These are phyloP conservation scores for Phylloporus arenicola DNA, from an alignment of 768 basidiomycete genomes.

Conservation along the genomic window DNA sequence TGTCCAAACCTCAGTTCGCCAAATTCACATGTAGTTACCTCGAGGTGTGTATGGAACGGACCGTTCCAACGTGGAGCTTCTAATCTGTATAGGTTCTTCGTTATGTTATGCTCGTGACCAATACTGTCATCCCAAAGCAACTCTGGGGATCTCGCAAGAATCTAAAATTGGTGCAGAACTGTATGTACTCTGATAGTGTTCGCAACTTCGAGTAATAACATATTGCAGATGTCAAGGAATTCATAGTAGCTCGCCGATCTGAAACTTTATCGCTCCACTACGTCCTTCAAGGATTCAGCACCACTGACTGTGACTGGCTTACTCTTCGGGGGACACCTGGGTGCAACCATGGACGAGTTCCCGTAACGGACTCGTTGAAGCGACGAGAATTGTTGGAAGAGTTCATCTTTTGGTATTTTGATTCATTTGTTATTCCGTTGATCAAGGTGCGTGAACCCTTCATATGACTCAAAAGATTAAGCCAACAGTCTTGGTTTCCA, in stretches of 20 bases:
- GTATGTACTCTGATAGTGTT: constrained; percentile 36
- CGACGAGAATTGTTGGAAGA: constrained; percentile 79
- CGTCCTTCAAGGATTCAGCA: constrained; percentile 70
- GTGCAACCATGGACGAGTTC: constrained; percentile 43
- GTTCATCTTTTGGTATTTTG: constrained; percentile 92
- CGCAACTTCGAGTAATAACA: not conserved
- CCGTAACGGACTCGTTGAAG: constrained; percentile 66
- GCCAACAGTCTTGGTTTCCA: constrained; percentile 24
- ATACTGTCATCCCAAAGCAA: constrained; percentile 61
- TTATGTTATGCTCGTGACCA: constrained; percentile 59
- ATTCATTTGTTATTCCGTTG: constrained; percentile 74
- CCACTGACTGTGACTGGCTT: constrained; percentile 78
- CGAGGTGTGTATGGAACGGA: constrained; percentile 44
- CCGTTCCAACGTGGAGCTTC: not conserved
- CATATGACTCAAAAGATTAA: not conserved
- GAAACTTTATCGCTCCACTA: constrained; percentile 76
- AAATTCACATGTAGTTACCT: constrained; percentile 65
- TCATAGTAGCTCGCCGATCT: constrained; percentile 71
- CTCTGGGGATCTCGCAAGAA: constrained; percentile 80
- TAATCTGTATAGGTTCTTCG: constrained; percentile 52
- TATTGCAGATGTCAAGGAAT: constrained; percentile 59
- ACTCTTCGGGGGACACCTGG: constrained; percentile 37
- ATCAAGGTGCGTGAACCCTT: constrained; percentile 52
- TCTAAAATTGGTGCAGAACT: constrained; percentile 47
- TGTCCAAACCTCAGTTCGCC: constrained; percentile 66